Evolutionary conservation across 176 grass and related monocot species (phyloP).

Genomic region (Oryza glumipatula): DNA sequence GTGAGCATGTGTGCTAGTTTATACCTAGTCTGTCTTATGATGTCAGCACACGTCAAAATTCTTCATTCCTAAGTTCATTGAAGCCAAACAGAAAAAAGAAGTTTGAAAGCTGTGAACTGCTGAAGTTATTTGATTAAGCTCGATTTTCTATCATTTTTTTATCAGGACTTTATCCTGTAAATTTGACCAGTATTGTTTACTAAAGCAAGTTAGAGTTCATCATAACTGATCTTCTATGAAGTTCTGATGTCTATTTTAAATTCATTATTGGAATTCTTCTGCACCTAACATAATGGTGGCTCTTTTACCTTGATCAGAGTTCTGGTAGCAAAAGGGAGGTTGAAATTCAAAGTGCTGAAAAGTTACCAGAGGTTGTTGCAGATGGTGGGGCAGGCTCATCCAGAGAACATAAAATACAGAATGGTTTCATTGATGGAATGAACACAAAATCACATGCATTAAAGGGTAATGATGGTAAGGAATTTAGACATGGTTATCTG

Average conservation of each 20-base stretch:
- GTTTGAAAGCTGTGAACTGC: slow-evolving; percentile 2
- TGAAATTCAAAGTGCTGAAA: slow-evolving; percentile 71
- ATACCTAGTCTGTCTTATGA: slow-evolving; percentile 24
- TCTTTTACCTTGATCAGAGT: slow-evolving; percentile 60
- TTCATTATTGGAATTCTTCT: slow-evolving; percentile 16
- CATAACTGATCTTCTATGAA: slow-evolving; percentile 16
- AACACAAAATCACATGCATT: slow-evolving; percentile 41
- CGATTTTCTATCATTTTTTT: slow-evolving; percentile 9
- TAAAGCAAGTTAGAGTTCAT: slow-evolving; percentile 24
- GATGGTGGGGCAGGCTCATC: slow-evolving; percentile 51
- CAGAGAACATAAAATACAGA: slow-evolving; percentile 52
- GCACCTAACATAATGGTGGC: background rate
- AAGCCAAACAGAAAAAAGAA: slow-evolving; percentile 1
- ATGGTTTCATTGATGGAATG: slow-evolving; percentile 33
- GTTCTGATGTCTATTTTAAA: slow-evolving; percentile 30
- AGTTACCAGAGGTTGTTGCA: slow-evolving; percentile 49
- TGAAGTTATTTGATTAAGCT: background rate
- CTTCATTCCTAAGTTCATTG: background rate
- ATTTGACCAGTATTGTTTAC: slow-evolving; percentile 1
- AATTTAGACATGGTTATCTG: slow-evolving; percentile 35
- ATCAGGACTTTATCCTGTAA: slow-evolving; percentile 2
- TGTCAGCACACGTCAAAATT: slow-evolving; percentile 6
- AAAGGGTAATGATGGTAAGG: slow-evolving; percentile 40
- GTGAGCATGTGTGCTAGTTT: slow-evolving; percentile 47
- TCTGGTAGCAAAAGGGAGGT: slow-evolving; percentile 67